Evolutionary conservation across 805 yeast genomes (phyloP), one percentile per base, ranked within the genome.

Genomic region (Ogataea corticis): DNA sequence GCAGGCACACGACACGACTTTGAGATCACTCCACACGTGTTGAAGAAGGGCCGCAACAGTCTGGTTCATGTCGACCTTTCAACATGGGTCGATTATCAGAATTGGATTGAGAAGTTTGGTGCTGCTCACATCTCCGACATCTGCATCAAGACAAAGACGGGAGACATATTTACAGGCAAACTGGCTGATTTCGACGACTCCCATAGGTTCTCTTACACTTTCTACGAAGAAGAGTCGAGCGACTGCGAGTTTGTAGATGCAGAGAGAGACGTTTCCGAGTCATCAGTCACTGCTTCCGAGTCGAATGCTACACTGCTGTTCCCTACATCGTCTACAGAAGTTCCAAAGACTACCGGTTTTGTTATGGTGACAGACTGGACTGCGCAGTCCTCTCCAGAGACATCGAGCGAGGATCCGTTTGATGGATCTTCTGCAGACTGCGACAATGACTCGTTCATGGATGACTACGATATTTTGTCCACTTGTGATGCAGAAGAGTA

Each of bases 381-480:
- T n/a, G n/a, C 16, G 35, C 33, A 17, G 10, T n/a, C 19, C 27
- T 29, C 35, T 6, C 29, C 36, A 17, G 38, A 29, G 14, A 25
- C 21, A 7, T 21, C 34, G 3, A 28, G 25, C 23, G 14, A 16
- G 5, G 43, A 38, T 10, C 33, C 28, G 29, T 11, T 23, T 16
- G 45, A 42, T 35, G 18, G 15, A 2, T 18, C 31, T 9, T 36
- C 7, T 21, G 25, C 25, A 21, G 25, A 32, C 6, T 33, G 23
- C 7, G 25, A 30, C 12, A 48, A 35, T 37, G 51, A 41, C 16
- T 45, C 44, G 9, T 14, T 45, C 11, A 42, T 45, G 32, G 56
- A 54, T 14, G 62, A 56, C 14, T 56, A 55, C 38, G 63, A 58
- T 37, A 51, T 58, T 29, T 46, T 58, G 11, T 58, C 63, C 2